Percentiles rank a stretch among this genome's conserved stretches.
Conservation (phyloP, 2,329 filamentous ascomycete genomes). For the Xylogone sp. region DNA sequence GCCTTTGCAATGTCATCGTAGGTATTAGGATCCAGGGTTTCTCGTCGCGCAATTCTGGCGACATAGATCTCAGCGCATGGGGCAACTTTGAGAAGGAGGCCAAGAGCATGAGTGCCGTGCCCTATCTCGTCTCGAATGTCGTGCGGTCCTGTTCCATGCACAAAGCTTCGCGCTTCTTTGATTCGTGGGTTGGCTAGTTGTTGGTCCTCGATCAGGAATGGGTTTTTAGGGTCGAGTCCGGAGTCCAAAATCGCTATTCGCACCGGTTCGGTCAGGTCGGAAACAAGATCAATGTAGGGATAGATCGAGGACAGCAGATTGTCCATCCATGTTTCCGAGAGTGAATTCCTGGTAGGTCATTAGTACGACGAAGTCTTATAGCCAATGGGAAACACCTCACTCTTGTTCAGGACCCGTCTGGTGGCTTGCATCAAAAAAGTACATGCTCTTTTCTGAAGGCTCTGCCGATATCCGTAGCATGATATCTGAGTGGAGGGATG, state of each 20-base stretch:
- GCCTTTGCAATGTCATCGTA: not conserved
- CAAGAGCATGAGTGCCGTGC: slow-evolving; percentile 28
- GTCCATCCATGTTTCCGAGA: slow-evolving; percentile 2
- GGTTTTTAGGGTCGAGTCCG: slow-evolving; percentile 7
- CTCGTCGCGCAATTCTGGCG: slow-evolving; percentile 17
- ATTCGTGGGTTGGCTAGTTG: not conserved
- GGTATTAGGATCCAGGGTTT: not conserved
- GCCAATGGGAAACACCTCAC: slow-evolving; percentile 3
- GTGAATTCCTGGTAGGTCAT: not conserved
- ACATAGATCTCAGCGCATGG: slow-evolving; percentile 27
- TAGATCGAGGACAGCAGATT: slow-evolving; percentile 2
- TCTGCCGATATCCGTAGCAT: not conserved
- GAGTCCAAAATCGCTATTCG: slow-evolving; percentile 12
- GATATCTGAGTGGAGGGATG: not conserved
- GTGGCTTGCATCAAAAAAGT: slow-evolving; percentile 12
- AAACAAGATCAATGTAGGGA: slow-evolving; percentile 1
- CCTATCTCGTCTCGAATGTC: slow-evolving; percentile 19
- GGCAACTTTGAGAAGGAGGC: slow-evolving; percentile 24
- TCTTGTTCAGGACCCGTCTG: slow-evolving; percentile 8
- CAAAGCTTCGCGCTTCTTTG: not conserved
- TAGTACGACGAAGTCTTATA: not conserved
- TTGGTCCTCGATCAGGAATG: not conserved
- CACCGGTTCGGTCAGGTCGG: not conserved
- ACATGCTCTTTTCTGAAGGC: slow-evolving; percentile 3
- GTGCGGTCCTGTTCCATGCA: not conserved